Evolutionary conservation across 495 filamentous ascomycete species (phyloP).

Genomic region (Tuber microsphaerosporum): DNA sequence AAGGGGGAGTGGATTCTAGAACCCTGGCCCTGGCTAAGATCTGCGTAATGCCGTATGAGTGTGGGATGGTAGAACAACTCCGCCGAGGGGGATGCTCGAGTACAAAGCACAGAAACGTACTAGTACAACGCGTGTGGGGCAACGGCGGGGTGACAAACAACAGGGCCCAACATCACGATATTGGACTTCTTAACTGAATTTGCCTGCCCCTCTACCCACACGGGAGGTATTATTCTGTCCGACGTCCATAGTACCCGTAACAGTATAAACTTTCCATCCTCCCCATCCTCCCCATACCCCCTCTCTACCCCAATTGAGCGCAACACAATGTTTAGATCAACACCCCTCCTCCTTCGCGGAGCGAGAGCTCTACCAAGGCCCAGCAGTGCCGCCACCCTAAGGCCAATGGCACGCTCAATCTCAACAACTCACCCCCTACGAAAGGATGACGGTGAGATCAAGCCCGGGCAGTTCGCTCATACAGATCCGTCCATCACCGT

Average conservation of each 20-base stretch:
- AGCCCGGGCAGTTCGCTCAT: slow-evolving; percentile 57
- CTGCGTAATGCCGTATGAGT: neutral
- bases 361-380: neutral
- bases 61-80: neutral
- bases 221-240: neutral
- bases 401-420: neutral
- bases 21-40: neutral
- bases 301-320: neutral
- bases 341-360: neutral
- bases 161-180: neutral
- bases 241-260: neutral
- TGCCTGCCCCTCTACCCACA: neutral
- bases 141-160: neutral
- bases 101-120: neutral
- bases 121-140: neutral
- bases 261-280: neutral
- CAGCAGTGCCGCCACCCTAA: neutral
- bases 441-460: slow-evolving; percentile 13
- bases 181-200: neutral
- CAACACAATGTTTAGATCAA: neutral
- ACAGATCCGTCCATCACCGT: slow-evolving; percentile 71
- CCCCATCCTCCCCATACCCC: neutral
- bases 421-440: neutral
- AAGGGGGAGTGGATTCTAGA: neutral
- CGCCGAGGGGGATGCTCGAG: neutral